A percentile compares a stretch with the other conserved stretches of the same genome.
These are phyloP conservation scores for Osmanthus fragrans DNA, from an alignment of 257 asterid species.

Conservation along the genomic window DNA sequence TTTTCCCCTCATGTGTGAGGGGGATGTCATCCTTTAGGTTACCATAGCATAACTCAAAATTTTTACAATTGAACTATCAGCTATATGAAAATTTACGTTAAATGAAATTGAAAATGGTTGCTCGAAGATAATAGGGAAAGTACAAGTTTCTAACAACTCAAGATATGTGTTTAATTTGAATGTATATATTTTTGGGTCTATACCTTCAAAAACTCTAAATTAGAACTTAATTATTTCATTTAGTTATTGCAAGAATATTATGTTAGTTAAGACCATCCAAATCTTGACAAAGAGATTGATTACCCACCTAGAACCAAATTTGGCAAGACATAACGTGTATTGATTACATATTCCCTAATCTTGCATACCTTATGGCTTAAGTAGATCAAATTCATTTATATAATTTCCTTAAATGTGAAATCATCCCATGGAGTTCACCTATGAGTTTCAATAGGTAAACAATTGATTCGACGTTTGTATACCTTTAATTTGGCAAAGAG, in stretches of 20 bases:
- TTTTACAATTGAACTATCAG: too few relatives aligned
- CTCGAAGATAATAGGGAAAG: not conserved
- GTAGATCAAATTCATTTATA: not conserved
- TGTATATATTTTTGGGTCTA: not conserved
- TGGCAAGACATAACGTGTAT: not conserved
- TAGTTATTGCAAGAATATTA: constrained; percentile 9
- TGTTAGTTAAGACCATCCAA: constrained; percentile 19
- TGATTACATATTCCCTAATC: not conserved
- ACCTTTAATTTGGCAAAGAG: not conserved
- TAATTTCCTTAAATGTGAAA: too few relatives aligned
- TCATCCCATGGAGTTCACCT: too few relatives aligned
- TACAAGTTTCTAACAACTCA: not conserved
- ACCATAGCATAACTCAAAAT: too few relatives aligned
- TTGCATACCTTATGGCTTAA: not conserved
- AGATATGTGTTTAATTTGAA: not conserved
- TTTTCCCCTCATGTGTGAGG: too few relatives aligned
- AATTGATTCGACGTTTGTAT: too few relatives aligned
- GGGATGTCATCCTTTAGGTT: too few relatives aligned
- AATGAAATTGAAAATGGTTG: not conserved
- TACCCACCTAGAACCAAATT: not conserved
- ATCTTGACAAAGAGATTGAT: not conserved
- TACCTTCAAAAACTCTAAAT: not conserved
- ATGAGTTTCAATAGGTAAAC: too few relatives aligned
- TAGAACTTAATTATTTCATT: not conserved
- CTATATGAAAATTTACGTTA: too few relatives aligned